Conservation (phyloP, 2,329 filamentous ascomycete species). For the Clarireedia sp. region DNA sequence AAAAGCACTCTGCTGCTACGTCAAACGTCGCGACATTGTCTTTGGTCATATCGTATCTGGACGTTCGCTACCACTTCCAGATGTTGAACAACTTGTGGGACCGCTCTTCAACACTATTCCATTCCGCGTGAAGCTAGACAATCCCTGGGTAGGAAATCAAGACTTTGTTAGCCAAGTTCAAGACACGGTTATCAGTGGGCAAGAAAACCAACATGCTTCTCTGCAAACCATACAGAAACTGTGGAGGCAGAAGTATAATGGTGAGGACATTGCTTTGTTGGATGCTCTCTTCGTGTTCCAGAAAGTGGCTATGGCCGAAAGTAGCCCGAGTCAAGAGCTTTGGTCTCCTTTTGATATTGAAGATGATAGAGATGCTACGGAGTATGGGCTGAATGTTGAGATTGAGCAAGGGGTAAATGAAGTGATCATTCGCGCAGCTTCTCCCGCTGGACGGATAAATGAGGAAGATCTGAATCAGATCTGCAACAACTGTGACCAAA, state of each 20-base stretch:
- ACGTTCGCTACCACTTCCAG: constrained; percentile 29
- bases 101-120: constrained; percentile 17
- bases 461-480: background rate
- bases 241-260: background rate
- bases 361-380: constrained; percentile 1
- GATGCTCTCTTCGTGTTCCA: constrained; percentile 4
- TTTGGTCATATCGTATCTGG: constrained; percentile 33
- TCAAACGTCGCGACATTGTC: constrained; percentile 37
- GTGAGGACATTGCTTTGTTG: background rate
- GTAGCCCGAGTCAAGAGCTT: background rate
- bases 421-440: background rate
- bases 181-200: background rate
- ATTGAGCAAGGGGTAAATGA: background rate
- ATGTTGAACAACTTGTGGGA: constrained; percentile 28
- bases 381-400: constrained; percentile 4
- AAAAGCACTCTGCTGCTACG: background rate
- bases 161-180: background rate
- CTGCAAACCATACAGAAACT: background rate
- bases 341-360: background rate
- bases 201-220: constrained; percentile 6
- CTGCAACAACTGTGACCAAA: background rate
- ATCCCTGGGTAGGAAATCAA: constrained; percentile 8
- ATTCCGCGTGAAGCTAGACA: constrained; percentile 23
- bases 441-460: constrained; percentile 1
- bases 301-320: background rate